These are phyloP conservation scores for Lotmaria passim DNA, from an alignment of 208 protist species.

Conservation along the genomic window DNA sequence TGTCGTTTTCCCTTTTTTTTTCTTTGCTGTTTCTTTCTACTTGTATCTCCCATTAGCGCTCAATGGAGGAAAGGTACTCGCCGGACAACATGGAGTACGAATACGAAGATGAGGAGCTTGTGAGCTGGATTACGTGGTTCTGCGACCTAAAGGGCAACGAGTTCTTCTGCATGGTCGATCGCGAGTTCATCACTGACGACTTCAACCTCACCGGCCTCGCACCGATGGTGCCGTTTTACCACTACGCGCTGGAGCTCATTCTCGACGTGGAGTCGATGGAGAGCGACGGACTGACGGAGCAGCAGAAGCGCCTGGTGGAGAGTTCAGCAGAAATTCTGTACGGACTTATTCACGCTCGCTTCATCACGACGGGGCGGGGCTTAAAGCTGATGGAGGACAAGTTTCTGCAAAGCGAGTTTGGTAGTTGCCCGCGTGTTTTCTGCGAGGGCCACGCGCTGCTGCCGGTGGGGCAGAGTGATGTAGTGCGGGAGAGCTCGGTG, in stretches of 20 bases:
- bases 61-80: conserved; percentile 54
- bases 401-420: conserved; percentile 95
- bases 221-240: conserved; percentile 96
- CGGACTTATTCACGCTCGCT: conserved; percentile 98
- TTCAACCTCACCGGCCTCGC: conserved; percentile 98
- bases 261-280: conserved; percentile 94
- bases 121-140: conserved; percentile 98
- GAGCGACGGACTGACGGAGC: conserved; percentile 92
- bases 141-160: conserved; percentile 98
- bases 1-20: background rate
- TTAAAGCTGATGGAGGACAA: conserved; percentile 98
- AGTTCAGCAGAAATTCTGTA: conserved; percentile 97
- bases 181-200: conserved; percentile 97
- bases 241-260: conserved; percentile 98
- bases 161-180: conserved; percentile 97
- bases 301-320: conserved; percentile 96
- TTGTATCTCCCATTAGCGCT: background rate
- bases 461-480: conserved; percentile 96
- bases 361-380: conserved; percentile 97
- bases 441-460: conserved; percentile 96
- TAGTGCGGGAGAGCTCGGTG: conserved; percentile 92
- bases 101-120: conserved; percentile 91
- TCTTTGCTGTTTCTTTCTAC: background rate
- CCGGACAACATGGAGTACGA: conserved; percentile 59
- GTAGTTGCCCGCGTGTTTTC: conserved; percentile 95